Conservation (phyloP, 2,329 filamentous ascomycete genomes). For the Scedosporium apiospermum region DNA sequence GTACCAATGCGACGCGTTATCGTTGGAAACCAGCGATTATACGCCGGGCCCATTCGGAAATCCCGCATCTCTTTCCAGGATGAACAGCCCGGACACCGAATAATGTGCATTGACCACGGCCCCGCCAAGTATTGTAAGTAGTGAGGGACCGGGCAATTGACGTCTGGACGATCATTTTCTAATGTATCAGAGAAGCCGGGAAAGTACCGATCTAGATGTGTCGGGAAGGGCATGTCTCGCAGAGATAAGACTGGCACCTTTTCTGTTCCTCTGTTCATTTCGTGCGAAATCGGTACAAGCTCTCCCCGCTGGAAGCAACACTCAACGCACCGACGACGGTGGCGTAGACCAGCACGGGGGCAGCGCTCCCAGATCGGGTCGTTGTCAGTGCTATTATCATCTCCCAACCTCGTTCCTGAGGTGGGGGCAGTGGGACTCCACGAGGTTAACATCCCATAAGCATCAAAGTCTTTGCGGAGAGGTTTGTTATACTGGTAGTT, state of each 20-base stretch:
- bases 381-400: neutral
- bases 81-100: conserved; percentile 3
- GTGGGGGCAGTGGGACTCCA: neutral
- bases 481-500: neutral
- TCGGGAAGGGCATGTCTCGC: neutral
- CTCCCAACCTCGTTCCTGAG: neutral
- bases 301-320: neutral
- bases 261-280: neutral
- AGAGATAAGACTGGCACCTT: neutral
- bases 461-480: neutral
- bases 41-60: neutral
- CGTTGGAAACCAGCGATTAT: too few species aligned
- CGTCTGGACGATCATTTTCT: neutral
- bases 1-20: too few species aligned
- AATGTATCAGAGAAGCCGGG: neutral
- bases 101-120: neutral
- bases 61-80: conserved; percentile 3
- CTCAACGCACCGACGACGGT: neutral
- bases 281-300: neutral
- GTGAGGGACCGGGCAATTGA: neutral
- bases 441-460: neutral
- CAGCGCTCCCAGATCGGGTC: neutral
- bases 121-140: neutral
- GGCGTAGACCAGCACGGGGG: neutral
- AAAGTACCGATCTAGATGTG: neutral